phyloP scores from a whole-genome alignment of 495 filamentous ascomycete species.

The Aspergillus avenaceus region DNA sequence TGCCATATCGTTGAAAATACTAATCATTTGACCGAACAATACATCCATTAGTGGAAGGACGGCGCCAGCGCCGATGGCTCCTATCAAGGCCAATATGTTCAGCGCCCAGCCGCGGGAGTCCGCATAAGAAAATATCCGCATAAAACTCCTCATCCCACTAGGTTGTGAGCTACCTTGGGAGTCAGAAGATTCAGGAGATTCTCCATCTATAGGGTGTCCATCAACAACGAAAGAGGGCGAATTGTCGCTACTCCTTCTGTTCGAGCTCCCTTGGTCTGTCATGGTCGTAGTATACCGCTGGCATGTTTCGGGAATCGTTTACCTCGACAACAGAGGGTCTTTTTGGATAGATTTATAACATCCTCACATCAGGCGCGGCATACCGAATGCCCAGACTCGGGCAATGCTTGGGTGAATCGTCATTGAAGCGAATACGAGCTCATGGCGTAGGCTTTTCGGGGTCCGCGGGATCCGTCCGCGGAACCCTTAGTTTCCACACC shows the following conservation, averaged over 20 bases:
- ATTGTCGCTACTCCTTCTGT: too few species aligned
- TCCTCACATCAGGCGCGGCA: too few species aligned
- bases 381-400: too few species aligned
- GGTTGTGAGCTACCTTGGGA: too few species aligned
- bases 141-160: neutral
- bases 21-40: constrained; percentile 3
- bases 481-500: too few species aligned
- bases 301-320: neutral
- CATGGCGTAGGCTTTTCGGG: constrained; percentile 12
- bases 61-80: constrained; percentile 2
- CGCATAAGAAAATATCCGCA: constrained; percentile 3
- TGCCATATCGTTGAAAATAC: neutral
- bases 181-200: too few species aligned
- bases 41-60: constrained; percentile 4
- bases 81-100: constrained; percentile 1
- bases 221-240: neutral
- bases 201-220: too few species aligned
- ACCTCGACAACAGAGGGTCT: too few species aligned
- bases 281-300: neutral
- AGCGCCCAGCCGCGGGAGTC: constrained; percentile 2
- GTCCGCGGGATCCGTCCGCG: neutral
- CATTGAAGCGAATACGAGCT: neutral
- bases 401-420: too few species aligned
- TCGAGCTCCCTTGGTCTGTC: neutral
- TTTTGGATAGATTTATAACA: too few species aligned